Evolutionary conservation across 352 stramenopile species (phyloP).

Genomic region (Phytophthora meadii): DNA sequence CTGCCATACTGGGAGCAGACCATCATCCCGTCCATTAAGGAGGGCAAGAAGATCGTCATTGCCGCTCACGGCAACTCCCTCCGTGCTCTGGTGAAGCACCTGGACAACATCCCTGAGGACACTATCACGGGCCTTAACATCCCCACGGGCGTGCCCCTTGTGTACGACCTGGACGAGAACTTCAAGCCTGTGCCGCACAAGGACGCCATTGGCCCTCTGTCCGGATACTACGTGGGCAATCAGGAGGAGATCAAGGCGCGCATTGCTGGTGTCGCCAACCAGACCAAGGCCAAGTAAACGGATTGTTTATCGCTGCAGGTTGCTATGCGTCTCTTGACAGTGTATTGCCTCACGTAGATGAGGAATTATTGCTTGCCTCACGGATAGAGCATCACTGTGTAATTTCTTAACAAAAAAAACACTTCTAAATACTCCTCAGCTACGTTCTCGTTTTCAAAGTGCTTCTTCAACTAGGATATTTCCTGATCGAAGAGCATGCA

Average conservation of each 20-base stretch:
- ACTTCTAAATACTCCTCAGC: background rate
- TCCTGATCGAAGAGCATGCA: no score
- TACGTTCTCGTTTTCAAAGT: no score
- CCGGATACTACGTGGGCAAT: constrained; percentile 91
- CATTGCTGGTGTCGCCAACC: constrained; percentile 97
- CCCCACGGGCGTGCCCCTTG: constrained; percentile 94
- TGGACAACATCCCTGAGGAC: constrained; percentile 98
- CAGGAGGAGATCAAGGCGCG: constrained; percentile 96
- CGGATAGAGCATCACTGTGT: constrained; percentile 29
- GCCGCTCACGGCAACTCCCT: constrained; percentile 98
- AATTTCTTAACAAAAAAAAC: constrained; percentile 30
- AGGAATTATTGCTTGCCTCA: background rate
- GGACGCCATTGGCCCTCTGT: constrained; percentile 91
- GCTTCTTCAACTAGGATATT: background rate
- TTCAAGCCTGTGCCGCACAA: constrained; percentile 94
- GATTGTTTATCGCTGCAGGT: background rate
- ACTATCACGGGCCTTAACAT: constrained; percentile 98
- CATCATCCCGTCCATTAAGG: constrained; percentile 95
- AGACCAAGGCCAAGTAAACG: constrained; percentile 92
- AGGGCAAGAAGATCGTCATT: constrained; percentile 97
- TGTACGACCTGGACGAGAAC: constrained; percentile 99
- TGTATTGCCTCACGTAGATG: constrained; percentile 10
- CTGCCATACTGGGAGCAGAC: constrained; percentile 95
- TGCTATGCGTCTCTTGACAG: constrained; percentile 4
- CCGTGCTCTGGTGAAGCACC: constrained; percentile 98